phyloP scores from a whole-genome alignment of 2,329 filamentous ascomycete species.

The Ophiostoma tasmaniense region DNA sequence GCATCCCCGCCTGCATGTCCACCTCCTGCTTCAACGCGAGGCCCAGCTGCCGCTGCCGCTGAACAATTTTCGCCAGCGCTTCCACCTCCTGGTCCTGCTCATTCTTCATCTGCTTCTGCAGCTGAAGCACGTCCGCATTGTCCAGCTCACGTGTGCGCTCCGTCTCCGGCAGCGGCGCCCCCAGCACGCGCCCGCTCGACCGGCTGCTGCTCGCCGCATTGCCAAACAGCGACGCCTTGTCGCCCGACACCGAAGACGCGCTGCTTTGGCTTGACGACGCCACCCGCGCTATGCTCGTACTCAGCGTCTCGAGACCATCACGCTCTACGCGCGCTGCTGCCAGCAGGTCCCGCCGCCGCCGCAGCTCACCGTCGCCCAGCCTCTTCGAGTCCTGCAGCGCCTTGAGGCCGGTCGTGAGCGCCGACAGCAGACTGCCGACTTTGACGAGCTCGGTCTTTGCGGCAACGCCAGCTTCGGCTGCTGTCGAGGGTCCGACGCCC shows the following conservation, averaged over 20 bases:
- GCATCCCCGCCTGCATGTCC: constrained; percentile 60
- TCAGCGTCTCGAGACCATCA: constrained; percentile 65
- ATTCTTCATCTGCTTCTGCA: constrained; percentile 65
- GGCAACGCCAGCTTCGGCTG: constrained; percentile 57
- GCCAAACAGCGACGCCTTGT: constrained; percentile 44
- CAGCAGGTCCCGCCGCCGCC: constrained; percentile 62
- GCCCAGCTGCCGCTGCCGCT: constrained; percentile 69
- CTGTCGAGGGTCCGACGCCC: constrained; percentile 19
- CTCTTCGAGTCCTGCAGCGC: constrained; percentile 45
- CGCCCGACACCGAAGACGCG: constrained; percentile 37
- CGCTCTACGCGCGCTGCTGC: constrained; percentile 62
- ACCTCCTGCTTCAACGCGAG: constrained; percentile 68
- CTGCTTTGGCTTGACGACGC: constrained; percentile 37
- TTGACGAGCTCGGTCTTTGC: constrained; percentile 67
- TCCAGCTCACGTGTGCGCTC: constrained; percentile 68
- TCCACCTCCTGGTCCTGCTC: constrained; percentile 69
- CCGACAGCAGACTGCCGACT: constrained; percentile 54
- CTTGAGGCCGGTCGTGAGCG: constrained; percentile 57
- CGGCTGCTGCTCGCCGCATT: constrained; percentile 24
- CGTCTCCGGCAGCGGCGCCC: constrained; percentile 64
- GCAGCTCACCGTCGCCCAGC: constrained; percentile 66
- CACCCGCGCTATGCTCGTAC: constrained; percentile 42
- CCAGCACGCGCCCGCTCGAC: constrained; percentile 56
- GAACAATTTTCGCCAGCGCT: constrained; percentile 58
- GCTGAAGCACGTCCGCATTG: constrained; percentile 62